phyloP scores from a whole-genome alignment of 1,139 yeast genomes.

The Geotrichum candidum region DNA sequence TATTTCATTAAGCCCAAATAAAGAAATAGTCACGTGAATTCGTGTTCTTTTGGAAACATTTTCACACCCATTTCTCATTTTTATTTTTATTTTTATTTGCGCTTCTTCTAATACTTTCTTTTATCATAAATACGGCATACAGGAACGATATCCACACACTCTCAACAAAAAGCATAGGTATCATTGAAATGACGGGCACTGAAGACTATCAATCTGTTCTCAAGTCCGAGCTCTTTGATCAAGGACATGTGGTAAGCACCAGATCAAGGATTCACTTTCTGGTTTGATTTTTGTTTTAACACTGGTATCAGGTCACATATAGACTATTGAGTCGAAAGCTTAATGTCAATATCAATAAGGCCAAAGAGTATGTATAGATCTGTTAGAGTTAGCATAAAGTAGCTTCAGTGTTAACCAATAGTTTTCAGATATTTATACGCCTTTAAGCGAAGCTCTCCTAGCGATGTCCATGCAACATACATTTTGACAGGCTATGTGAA shows the following conservation, averaged over 20 bases:
- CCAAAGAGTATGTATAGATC: constrained; percentile 13
- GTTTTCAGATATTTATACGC: constrained; percentile 17
- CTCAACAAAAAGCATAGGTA: neutral
- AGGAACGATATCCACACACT: neutral
- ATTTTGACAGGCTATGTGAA: constrained; percentile 19
- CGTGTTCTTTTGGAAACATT: neutral
- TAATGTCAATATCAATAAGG: constrained; percentile 12
- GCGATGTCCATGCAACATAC: constrained; percentile 24
- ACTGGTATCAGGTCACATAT: constrained; percentile 13
- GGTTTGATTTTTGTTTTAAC: neutral
- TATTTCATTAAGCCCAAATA: neutral
- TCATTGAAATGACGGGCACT: neutral
- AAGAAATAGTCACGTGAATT: neutral
- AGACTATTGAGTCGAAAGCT: constrained; percentile 16
- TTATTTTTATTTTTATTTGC: neutral
- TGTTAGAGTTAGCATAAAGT: neutral
- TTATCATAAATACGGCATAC: no score
- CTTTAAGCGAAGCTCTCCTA: constrained; percentile 19
- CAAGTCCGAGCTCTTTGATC: constrained; percentile 15
- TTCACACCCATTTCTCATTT: neutral
- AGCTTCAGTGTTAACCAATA: neutral
- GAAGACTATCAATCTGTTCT: constrained; percentile 13
- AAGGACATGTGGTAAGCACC: constrained; percentile 15
- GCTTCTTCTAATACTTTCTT: neutral
- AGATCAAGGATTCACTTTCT: neutral